Conservation (phyloP, 352 stramenopile genomes). For the Phytophthora kernoviae region DNA sequence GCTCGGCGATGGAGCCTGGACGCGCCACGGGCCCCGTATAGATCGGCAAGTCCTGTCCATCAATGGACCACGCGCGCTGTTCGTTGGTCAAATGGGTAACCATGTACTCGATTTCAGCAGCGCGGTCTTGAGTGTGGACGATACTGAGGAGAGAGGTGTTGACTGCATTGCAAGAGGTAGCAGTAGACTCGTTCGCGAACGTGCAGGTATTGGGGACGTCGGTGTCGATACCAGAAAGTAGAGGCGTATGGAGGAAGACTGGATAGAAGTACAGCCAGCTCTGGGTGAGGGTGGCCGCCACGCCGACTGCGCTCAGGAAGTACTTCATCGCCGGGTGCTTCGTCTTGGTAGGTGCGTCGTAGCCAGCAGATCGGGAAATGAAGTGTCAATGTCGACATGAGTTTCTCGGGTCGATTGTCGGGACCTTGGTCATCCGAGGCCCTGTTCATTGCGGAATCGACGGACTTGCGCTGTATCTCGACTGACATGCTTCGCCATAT, state of each 20-base stretch:
- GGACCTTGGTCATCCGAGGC: no score
- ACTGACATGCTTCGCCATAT: no score
- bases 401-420: no score
- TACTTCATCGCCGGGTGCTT: constrained; percentile 15
- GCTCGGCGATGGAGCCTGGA: constrained; percentile 32
- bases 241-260: not conserved
- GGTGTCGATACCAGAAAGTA: not conserved
- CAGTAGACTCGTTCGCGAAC: not conserved
- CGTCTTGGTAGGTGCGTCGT: constrained; percentile 1
- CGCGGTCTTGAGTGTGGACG: constrained; percentile 16
- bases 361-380: constrained; percentile 23
- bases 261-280: constrained; percentile 22
- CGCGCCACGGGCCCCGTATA: constrained; percentile 39
- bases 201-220: constrained; percentile 10
- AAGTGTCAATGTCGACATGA: no score
- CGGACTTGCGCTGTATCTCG: constrained; percentile 9
- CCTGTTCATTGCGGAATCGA: constrained; percentile 17
- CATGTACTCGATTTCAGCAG: constrained; percentile 23
- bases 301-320: constrained; percentile 14
- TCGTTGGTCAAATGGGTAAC: constrained; percentile 34
- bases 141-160: constrained; percentile 19
- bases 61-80: constrained; percentile 29
- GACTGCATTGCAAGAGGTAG: constrained; percentile 1
- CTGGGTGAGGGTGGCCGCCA: constrained; percentile 17
- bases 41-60: constrained; percentile 23